Percentiles rank a stretch among this genome's conserved stretches.
phyloP scores from a whole-genome alignment of 306 rosid species.

The Dicorynia guianensis region DNA sequence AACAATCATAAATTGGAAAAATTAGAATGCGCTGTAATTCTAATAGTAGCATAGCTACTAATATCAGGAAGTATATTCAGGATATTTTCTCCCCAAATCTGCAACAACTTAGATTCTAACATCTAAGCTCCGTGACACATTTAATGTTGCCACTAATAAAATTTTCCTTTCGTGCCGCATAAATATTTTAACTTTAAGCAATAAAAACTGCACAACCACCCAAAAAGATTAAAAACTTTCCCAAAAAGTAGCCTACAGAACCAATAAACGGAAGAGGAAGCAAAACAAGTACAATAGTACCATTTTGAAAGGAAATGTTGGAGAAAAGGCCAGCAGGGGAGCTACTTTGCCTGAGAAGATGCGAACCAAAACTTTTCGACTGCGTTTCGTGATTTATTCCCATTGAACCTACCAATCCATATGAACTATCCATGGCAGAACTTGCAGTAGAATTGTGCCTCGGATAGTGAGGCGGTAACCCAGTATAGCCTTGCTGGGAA shows the following conservation, averaged over 20 bases:
- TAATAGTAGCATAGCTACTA: too few relatives aligned
- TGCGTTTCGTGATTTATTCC: conserved; percentile 46
- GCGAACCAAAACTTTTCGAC: conserved; percentile 40
- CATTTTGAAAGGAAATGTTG: conserved; percentile 62
- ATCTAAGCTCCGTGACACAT: neutral
- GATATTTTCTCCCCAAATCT: neutral
- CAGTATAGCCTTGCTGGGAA: conserved; percentile 49
- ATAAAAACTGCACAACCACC: neutral
- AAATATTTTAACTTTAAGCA: neutral
- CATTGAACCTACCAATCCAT: conserved; percentile 57
- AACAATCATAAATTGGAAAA: conserved; percentile 22
- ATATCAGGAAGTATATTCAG: neutral
- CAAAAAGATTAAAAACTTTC: neutral
- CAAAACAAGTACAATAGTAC: conserved; percentile 45
- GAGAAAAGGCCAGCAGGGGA: conserved; percentile 68
- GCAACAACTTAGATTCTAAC: neutral
- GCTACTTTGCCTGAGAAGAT: conserved; percentile 68
- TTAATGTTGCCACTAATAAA: neutral
- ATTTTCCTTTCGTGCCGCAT: neutral
- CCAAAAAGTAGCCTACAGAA: neutral
- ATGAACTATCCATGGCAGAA: conserved; percentile 50
- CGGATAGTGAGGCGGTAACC: conserved; percentile 69
- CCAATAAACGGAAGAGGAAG: neutral
- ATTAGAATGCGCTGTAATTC: neutral
- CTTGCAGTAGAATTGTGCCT: conserved; percentile 47